These are phyloP conservation scores for Henckelia pumila DNA, from an alignment of 257 asterid genomes.

Conservation along the genomic window DNA sequence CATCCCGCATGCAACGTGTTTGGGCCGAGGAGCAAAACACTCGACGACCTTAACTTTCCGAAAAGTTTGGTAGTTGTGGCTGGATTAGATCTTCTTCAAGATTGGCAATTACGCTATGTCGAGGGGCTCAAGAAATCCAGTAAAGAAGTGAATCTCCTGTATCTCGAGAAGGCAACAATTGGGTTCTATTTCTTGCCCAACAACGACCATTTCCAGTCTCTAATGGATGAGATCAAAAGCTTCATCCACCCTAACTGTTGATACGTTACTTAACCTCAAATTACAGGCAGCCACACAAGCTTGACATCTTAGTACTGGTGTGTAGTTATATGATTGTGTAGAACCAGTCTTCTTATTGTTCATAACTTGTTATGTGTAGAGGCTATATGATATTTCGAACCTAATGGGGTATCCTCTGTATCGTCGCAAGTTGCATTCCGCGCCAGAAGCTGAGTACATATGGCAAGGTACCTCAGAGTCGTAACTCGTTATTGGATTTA, in stretches of 20 bases:
- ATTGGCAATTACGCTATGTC: constrained; percentile 46
- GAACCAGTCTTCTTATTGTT: constrained; percentile 27
- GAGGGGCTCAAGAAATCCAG: constrained; percentile 38
- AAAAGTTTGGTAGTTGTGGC: constrained; percentile 42
- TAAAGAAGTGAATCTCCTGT: constrained; percentile 39
- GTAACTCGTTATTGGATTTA: constrained; percentile 8
- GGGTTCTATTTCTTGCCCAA: constrained; percentile 53
- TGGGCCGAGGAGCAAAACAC: constrained; percentile 37
- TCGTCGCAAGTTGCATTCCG: constrained; percentile 21
- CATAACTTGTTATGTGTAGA: constrained; percentile 23
- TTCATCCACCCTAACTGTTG: constrained; percentile 32
- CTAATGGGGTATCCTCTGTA: constrained; percentile 15
- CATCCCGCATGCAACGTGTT: constrained; percentile 49
- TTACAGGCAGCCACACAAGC: constrained; percentile 21
- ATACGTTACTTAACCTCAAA: not conserved
- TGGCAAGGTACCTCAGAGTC: constrained; percentile 16
- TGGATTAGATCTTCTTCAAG: constrained; percentile 45
- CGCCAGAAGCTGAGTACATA: constrained; percentile 8
- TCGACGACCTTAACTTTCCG: constrained; percentile 31
- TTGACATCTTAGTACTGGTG: constrained; percentile 38
- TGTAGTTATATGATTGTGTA: constrained; percentile 46
- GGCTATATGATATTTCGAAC: constrained; percentile 25
- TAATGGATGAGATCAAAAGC: constrained; percentile 40
- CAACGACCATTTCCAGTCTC: constrained; percentile 40
- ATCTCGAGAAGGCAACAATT: constrained; percentile 41